A percentile compares a stretch with the other conserved stretches of the same genome.
Evolutionary conservation across 768 basidiomycete species (phyloP).

Genomic region (Calocybe gangraenosa): DNA sequence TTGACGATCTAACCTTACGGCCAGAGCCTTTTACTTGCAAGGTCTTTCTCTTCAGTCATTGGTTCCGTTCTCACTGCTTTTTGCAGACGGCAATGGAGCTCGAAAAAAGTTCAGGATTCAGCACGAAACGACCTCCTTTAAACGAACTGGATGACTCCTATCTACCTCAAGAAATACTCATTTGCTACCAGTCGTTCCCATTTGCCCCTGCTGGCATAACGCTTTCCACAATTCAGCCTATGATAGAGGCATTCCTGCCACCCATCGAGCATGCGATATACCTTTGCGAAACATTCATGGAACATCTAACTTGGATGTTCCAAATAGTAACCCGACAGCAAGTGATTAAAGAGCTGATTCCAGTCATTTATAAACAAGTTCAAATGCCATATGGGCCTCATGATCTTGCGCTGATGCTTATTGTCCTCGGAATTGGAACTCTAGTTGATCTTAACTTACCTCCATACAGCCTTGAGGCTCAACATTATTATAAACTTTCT

Average conservation of each 20-base stretch:
- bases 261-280: slow-evolving; percentile 34
- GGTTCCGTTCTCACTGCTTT: neutral
- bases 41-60: slow-evolving; percentile 9
- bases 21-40: slow-evolving; percentile 41
- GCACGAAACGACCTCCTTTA: slow-evolving; percentile 16
- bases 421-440: slow-evolving; percentile 44
- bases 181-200: slow-evolving; percentile 41
- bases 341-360: slow-evolving; percentile 41
- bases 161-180: slow-evolving; percentile 39
- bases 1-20: slow-evolving; percentile 5
- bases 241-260: slow-evolving; percentile 45
- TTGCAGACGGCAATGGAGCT: slow-evolving; percentile 24
- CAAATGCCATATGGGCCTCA: slow-evolving; percentile 40
- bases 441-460: slow-evolving; percentile 41
- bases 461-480: slow-evolving; percentile 47
- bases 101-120: slow-evolving; percentile 11
- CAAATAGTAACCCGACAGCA: slow-evolving; percentile 43
- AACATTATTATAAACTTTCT: slow-evolving; percentile 47
- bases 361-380: slow-evolving; percentile 37
- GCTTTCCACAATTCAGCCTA: slow-evolving; percentile 27
- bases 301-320: slow-evolving; percentile 50
- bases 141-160: slow-evolving; percentile 41
- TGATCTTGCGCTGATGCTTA: slow-evolving; percentile 44
- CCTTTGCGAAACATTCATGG: slow-evolving; percentile 43
- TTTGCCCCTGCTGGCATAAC: slow-evolving; percentile 36